Conservation (phyloP, 2,329 filamentous ascomycete genomes). For the Fusarium buharicum region DNA sequence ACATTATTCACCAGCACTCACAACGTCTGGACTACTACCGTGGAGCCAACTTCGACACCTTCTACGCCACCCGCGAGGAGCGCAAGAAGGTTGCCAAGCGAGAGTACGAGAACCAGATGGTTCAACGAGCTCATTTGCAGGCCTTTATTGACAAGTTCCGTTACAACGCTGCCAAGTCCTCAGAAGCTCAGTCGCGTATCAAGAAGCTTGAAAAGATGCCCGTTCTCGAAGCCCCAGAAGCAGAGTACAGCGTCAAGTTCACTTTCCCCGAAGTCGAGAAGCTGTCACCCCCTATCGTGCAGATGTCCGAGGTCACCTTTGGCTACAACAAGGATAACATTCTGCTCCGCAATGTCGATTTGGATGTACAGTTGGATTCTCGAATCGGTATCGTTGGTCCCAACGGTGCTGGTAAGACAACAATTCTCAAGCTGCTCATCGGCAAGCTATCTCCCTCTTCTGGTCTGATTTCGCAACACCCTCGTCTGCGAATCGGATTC, state of each 20-base stretch:
- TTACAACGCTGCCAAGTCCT: slow-evolving; percentile 98
- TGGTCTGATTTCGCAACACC: slow-evolving; percentile 88
- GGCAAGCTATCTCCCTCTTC: slow-evolving; percentile 80
- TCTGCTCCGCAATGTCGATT: slow-evolving; percentile 85
- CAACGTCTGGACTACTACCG: slow-evolving; percentile 98
- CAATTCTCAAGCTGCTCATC: slow-evolving; percentile 96
- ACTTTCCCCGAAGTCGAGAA: slow-evolving; percentile 98
- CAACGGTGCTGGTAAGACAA: slow-evolving; percentile 98
- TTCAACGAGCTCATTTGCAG: slow-evolving; percentile 89
- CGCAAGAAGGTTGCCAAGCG: slow-evolving; percentile 95
- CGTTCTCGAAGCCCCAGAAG: slow-evolving; percentile 86
- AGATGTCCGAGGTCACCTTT: slow-evolving; percentile 93
- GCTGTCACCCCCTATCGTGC: slow-evolving; percentile 94
- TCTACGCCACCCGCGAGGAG: slow-evolving; percentile 98
- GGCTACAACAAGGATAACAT: slow-evolving; percentile 84
- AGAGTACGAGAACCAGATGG: slow-evolving; percentile 99
- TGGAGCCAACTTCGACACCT: slow-evolving; percentile 94
- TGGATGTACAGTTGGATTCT: slow-evolving; percentile 97
- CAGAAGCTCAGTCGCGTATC: slow-evolving; percentile 97
- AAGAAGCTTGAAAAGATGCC: slow-evolving; percentile 99
- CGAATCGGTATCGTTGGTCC: slow-evolving; percentile 99
- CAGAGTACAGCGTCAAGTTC: slow-evolving; percentile 96
- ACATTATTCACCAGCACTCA: slow-evolving; percentile 98
- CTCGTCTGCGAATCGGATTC: slow-evolving; percentile 90
- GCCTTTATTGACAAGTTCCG: slow-evolving; percentile 99